phyloP scores from a whole-genome alignment of 2,329 filamentous ascomycete genomes.

The Mycosphaerella sp. region DNA sequence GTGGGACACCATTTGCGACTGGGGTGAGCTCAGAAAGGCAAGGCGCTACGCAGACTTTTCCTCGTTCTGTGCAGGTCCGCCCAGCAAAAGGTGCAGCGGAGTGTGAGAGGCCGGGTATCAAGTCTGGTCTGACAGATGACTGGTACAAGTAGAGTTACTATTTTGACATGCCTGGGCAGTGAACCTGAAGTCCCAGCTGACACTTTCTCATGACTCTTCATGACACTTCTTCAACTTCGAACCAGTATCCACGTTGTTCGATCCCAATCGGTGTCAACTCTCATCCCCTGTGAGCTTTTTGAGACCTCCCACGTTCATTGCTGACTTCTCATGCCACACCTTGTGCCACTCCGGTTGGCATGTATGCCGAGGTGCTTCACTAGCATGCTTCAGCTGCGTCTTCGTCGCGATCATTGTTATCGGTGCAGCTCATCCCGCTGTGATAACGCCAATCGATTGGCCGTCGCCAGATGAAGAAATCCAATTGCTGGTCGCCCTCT shows the following conservation, averaged over 20 bases:
- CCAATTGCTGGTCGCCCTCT: background rate
- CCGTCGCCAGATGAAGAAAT: background rate
- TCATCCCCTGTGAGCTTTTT: too few species aligned
- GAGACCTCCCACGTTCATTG: too few species aligned
- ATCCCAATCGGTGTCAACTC: too few species aligned
- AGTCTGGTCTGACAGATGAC: background rate
- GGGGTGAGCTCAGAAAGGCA: background rate
- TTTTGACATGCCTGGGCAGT: background rate
- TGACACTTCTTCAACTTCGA: too few species aligned
- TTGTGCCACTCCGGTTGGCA: too few species aligned
- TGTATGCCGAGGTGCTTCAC: too few species aligned
- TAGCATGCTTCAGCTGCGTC: too few species aligned
- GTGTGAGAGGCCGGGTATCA: background rate
- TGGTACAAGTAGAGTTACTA: slow-evolving; percentile 3
- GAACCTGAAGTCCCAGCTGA: background rate
- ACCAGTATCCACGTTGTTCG: too few species aligned
- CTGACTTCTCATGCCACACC: too few species aligned
- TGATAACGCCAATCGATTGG: too few species aligned
- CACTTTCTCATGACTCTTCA: too few species aligned
- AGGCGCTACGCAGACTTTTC: background rate
- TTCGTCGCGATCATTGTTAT: background rate
- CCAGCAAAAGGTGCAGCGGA: background rate
- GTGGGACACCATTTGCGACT: background rate
- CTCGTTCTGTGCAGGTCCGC: background rate
- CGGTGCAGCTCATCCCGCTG: background rate